These are phyloP conservation scores for Musa acuminata DNA, from an alignment of 176 grass and related monocot genomes.

Conservation along the genomic window DNA sequence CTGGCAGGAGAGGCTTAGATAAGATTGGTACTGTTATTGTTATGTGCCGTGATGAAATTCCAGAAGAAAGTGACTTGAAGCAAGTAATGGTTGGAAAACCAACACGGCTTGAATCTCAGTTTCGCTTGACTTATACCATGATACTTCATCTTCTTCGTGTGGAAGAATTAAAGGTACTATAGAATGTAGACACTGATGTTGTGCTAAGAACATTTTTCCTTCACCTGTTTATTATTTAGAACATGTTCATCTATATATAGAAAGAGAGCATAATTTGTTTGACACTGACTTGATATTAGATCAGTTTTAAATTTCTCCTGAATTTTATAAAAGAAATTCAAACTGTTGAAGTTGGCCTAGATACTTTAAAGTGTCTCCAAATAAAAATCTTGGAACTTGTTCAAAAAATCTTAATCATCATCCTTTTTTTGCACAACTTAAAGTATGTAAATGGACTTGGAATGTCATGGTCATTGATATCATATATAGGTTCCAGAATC, in stretches of 20 bases:
- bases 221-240: background rate
- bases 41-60: conserved; percentile 94
- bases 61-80: conserved; percentile 92
- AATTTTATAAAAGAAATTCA: too few relatives aligned
- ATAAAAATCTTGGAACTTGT: too few relatives aligned
- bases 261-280: background rate
- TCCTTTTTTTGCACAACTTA: background rate
- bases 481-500: background rate
- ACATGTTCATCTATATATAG: background rate
- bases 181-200: background rate
- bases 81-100: conserved; percentile 90
- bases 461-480: background rate
- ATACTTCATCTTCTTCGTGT: conserved; percentile 97
- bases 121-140: conserved; percentile 93
- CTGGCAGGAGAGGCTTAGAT: conserved; percentile 95
- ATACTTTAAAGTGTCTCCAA: background rate
- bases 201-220: background rate
- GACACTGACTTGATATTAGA: background rate
- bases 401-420: too few relatives aligned
- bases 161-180: conserved; percentile 78
- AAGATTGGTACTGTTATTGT: conserved; percentile 88
- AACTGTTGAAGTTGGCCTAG: too few relatives aligned
- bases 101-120: conserved; percentile 79
- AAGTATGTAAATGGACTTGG: background rate
- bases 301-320: background rate